Base-by-base conservation (phyloP, 2,329 filamentous ascomycete genomes). In the Colletotrichum coccodes region DNA sequence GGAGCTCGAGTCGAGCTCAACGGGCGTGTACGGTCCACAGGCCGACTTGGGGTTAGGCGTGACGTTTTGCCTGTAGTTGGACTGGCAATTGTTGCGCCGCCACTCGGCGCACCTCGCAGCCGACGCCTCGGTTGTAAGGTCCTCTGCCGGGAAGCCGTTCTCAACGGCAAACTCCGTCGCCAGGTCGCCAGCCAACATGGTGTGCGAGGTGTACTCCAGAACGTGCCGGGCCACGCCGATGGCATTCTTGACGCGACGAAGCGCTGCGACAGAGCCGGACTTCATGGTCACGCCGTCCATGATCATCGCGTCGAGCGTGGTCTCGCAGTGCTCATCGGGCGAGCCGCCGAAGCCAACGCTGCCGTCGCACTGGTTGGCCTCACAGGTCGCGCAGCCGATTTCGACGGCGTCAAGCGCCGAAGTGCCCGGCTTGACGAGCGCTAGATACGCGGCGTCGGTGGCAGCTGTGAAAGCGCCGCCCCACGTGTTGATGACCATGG, bases 231-330 rank as follows among this genome's bases (percentile, higher is more conserved):
- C 86, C 1, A 87, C 86, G 21, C 80, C 78, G 12, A 87, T 79
- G 47, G 85, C 86, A 68, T 85, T 77, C 44, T 77, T 79, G 23
- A 88, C 75, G 42, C 86, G 80, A 6, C 86, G 81, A 23, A 89
- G 76, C 0, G 79, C 83, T 0, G 85, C 86, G 6, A 89, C 86
- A 6, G 86, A 85, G 47, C 86, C 86, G 0, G 82, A 80, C 18
- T 87, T 86, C 78, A 89, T 81, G n/a, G 80, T 85, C 0, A 75
- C 76, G 32, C 86, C 86, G 73, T 89, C 86, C 82, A 88, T 88
- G 75, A 89, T 82, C 79, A 89, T 81, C n/a, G 86, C 86, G 75
- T 89, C 86, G 16, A 89, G 84, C 0, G 86, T 88, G 3, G 86
- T 88, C 77, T 88, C 86, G 77, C 86, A 89, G 36, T 77, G 75